These are phyloP conservation scores for Mrakiaceae sp. DNA, from an alignment of 1,284 basidiomycete species.

Conservation along the genomic window DNA sequence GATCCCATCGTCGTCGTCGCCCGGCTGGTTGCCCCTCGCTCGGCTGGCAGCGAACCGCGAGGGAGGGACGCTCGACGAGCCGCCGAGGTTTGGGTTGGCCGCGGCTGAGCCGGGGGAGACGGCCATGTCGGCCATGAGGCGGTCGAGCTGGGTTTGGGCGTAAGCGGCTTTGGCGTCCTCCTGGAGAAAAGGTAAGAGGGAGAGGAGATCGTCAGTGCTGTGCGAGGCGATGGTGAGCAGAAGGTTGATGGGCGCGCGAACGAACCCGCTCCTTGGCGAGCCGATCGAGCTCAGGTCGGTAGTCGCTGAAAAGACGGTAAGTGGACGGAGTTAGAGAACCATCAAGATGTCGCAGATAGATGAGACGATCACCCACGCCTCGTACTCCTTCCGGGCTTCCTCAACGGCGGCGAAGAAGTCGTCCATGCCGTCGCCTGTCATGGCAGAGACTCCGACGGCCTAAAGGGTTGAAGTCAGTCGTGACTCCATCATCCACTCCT, in stretches of 20 bases:
- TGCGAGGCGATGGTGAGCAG: constrained; percentile 21
- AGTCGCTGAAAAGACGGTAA: constrained; percentile 49
- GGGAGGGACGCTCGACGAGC: constrained; percentile 46
- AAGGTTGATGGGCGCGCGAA: constrained; percentile 30
- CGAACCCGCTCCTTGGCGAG: constrained; percentile 40
- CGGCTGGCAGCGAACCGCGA: constrained; percentile 24
- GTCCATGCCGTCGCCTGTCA: constrained; percentile 84
- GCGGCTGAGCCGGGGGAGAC: constrained; percentile 52
- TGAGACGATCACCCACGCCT: constrained; percentile 47
- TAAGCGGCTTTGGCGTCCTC: constrained; percentile 47
- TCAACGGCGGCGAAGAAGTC: constrained; percentile 88
- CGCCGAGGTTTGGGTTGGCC: constrained; percentile 38
- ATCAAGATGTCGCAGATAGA: neutral
- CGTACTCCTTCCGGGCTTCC: constrained; percentile 74
- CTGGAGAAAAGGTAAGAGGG: constrained; percentile 26
- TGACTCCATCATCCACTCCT: neutral
- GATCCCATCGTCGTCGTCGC: constrained; percentile 38
- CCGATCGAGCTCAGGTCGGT: constrained; percentile 76
- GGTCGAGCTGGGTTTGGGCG: constrained; percentile 54
- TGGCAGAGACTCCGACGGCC: constrained; percentile 91
- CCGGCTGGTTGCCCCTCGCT: constrained; percentile 41
- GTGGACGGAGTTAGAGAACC: neutral
- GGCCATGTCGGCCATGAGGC: constrained; percentile 75
- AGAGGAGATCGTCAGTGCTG: constrained; percentile 41
- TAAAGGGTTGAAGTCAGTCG: constrained; percentile 28